Evolutionary conservation across 2,329 filamentous ascomycete species (phyloP), one percentile per base, ranked within the genome.

Genomic region (Fusarium caatingaense): DNA sequence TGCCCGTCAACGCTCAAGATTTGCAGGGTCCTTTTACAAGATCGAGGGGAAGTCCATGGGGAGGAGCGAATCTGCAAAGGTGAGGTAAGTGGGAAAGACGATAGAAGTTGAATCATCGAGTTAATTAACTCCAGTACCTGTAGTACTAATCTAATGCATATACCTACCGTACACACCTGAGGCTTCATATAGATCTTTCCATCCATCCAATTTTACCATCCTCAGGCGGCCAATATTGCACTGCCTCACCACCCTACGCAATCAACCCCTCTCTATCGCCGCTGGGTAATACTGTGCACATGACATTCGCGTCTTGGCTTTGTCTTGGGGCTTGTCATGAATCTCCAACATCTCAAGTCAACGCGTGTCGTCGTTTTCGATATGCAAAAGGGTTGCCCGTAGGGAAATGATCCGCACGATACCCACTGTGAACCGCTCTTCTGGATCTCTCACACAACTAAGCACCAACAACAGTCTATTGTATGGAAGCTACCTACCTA

Each of bases 241-340:
- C 73, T 75, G 73, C 73, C 73, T 73, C 73, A 73, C 54, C 53
- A 46, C 72, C 61, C 73, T 74, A 75, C 73, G 73, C 73, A 75
- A 75, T 72, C 73, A 67, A 66, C 72, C 73, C 72, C 67, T 73
- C 69, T 64, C 53, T 48, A 25, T 54, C 42, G 37, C 56, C 51
- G 23, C 53, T 34, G 37, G n/a, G 45, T 47, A 56, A 40, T 32
- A 28, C 12, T 28, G 28, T 28, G 49, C 60, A 71, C 65, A 71
- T 71, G 69, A 71, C 68, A 56, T 37, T 59, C 42, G 34, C 41
- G 47, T 50, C 66, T 70, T 69, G 66, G 66, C 66, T 64, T 56
- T 41, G 41, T 32, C 51, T 55, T 47, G 48, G 40, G 37, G 32
- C 40, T 64, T 64, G 30, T 58, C 50, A 64, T 49, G 50, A 64